Conservation (phyloP, 2,329 filamentous ascomycete species). For the Nemania sp. region DNA sequence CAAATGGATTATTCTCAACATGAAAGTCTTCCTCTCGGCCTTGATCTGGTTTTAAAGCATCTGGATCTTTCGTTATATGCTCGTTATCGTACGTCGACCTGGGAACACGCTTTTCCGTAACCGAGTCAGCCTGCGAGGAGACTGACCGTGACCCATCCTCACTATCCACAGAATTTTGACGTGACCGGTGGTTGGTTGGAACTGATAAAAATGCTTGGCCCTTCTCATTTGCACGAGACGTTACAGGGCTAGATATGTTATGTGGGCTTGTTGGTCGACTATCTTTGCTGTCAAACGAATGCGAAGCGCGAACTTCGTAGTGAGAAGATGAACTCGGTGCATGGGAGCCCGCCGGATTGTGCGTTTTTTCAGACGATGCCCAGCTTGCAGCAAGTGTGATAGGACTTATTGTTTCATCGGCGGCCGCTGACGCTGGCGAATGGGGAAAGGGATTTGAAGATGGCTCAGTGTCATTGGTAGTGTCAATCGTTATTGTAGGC, state of each 20-base stretch:
- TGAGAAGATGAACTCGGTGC: slow-evolving; percentile 41
- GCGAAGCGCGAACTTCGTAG: slow-evolving; percentile 64
- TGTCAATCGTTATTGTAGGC: slow-evolving; percentile 55
- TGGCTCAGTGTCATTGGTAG: slow-evolving; percentile 49
- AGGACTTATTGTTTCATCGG: slow-evolving; percentile 49
- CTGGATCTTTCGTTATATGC: slow-evolving; percentile 71
- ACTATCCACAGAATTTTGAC: slow-evolving; percentile 78
- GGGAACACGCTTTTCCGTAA: slow-evolving; percentile 57
- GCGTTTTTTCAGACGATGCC: slow-evolving; percentile 45
- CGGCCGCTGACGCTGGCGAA: slow-evolving; percentile 45
- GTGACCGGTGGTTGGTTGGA: slow-evolving; percentile 69
- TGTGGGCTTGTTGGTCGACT: slow-evolving; percentile 78
- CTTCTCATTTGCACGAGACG: slow-evolving; percentile 61
- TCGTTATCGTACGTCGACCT: slow-evolving; percentile 58
- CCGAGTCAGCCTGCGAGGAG: slow-evolving; percentile 68
- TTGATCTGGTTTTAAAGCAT: slow-evolving; percentile 79
- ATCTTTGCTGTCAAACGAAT: slow-evolving; percentile 72
- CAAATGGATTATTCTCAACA: slow-evolving; percentile 84
- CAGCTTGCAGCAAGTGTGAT: slow-evolving; percentile 48
- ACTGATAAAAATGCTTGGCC: slow-evolving; percentile 72
- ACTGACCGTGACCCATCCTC: slow-evolving; percentile 70
- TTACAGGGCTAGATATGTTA: slow-evolving; percentile 73
- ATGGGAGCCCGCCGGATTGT: slow-evolving; percentile 38
- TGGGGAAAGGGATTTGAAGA: slow-evolving; percentile 41
- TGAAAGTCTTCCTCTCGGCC: slow-evolving; percentile 81